phyloP scores from a whole-genome alignment of 495 filamentous ascomycete species.

The Aspergillus egyptiacus region DNA sequence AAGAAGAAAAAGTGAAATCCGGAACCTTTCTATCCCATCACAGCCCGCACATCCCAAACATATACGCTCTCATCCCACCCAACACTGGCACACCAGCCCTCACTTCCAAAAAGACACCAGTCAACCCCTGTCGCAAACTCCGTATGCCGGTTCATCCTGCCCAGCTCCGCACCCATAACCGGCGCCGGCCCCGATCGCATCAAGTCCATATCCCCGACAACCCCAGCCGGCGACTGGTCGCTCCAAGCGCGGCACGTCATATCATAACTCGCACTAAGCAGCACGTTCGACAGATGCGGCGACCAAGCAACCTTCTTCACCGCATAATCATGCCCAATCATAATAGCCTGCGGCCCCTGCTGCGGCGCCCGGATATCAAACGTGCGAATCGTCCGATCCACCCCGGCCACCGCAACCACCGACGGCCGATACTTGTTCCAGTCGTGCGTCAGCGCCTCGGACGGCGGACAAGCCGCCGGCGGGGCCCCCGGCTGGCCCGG shows the following conservation, averaged over 20 bases:
- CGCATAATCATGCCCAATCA: conserved; percentile 86
- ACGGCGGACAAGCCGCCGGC: conserved; percentile 40
- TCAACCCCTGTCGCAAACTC: conserved; percentile 97
- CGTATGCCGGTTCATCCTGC: conserved; percentile 83
- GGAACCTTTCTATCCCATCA: conserved; percentile 44
- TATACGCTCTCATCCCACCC: conserved; percentile 90
- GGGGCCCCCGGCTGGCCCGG: conserved; percentile 32
- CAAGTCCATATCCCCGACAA: conserved; percentile 39
- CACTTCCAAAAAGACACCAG: conserved; percentile 93
- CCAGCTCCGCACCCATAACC: conserved; percentile 62
- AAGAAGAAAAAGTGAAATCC: neutral
- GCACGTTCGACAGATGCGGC: conserved; percentile 78
- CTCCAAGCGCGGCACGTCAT: conserved; percentile 95
- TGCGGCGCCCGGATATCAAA: conserved; percentile 77
- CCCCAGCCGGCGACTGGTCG: conserved; percentile 55
- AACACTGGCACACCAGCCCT: conserved; percentile 90
- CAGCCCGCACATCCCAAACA: conserved; percentile 79
- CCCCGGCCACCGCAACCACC: conserved; percentile 78
- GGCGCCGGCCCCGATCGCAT: conserved; percentile 36
- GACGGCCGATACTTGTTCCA: conserved; percentile 96
- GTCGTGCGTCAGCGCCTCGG: conserved; percentile 87
- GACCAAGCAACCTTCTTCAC: conserved; percentile 81
- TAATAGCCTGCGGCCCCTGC: conserved; percentile 61
- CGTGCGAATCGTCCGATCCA: conserved; percentile 79
- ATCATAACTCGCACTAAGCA: conserved; percentile 89